Evolutionary conservation across 2,329 filamentous ascomycete genomes (phyloP).

Genomic region (Trichoderma koningiopsis): DNA sequence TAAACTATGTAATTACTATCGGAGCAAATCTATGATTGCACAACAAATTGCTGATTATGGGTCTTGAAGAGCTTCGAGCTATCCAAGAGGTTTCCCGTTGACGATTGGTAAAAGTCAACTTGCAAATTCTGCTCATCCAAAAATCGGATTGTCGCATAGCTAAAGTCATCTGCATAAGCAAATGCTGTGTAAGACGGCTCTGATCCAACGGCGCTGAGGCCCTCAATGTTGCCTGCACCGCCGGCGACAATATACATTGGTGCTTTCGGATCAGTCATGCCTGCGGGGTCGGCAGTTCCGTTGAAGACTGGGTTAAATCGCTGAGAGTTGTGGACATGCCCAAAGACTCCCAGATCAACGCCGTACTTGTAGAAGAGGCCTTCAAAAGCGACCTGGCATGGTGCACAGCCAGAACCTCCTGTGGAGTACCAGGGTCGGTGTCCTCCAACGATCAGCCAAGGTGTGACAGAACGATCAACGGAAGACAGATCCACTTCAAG

Average conservation of each 20-base stretch:
- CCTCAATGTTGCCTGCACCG: conserved; percentile 60
- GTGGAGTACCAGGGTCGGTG: conserved; percentile 53
- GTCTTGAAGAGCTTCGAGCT: conserved; percentile 51
- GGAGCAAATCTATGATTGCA: conserved; percentile 34
- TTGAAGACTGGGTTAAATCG: conserved; percentile 50
- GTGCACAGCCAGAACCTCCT: conserved; percentile 41
- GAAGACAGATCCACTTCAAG: conserved; percentile 57
- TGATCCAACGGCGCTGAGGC: conserved; percentile 45
- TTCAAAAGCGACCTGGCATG: conserved; percentile 58
- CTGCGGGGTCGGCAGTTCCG: conserved; percentile 40
- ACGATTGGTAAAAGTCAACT: conserved; percentile 54
- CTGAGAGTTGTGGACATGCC: conserved; percentile 61
- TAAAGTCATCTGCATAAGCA: conserved; percentile 55
- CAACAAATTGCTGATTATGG: conserved; percentile 49
- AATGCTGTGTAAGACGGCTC: conserved; percentile 50
- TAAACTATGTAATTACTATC: not conserved
- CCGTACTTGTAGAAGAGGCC: conserved; percentile 56
- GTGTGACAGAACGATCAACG: conserved; percentile 57
- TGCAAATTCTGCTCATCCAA: conserved; percentile 48
- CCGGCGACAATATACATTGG: conserved; percentile 50
- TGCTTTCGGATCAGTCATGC: conserved; percentile 40
- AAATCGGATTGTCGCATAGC: conserved; percentile 53
- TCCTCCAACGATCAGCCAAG: conserved; percentile 44
- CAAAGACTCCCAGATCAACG: conserved; percentile 59
- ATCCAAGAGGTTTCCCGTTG: conserved; percentile 52